Evolutionary conservation across 805 yeast species (phyloP).

Genomic region (Candida insectorum): DNA sequence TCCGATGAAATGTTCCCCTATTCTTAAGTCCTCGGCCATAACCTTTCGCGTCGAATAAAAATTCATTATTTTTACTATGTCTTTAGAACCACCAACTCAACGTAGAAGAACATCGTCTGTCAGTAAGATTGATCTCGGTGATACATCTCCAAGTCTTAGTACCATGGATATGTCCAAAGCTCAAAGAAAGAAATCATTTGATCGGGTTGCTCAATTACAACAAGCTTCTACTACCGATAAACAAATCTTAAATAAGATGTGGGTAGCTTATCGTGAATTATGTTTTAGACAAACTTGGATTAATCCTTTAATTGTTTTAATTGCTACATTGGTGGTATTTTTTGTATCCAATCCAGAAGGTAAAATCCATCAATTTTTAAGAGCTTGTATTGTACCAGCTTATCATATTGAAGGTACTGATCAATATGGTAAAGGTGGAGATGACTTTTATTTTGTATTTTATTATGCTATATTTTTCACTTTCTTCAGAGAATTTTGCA

Average conservation of each 20-base stretch:
- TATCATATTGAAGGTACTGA: slow-evolving; percentile 60
- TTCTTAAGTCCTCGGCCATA: too few relatives aligned
- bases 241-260: slow-evolving; percentile 55
- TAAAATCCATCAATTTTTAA: slow-evolving; percentile 52
- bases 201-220: slow-evolving; percentile 29
- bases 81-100: slow-evolving; percentile 1
- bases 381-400: slow-evolving; percentile 61
- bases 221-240: slow-evolving; percentile 34
- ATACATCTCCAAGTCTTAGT: slow-evolving; percentile 62
- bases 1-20: too few relatives aligned
- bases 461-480: slow-evolving; percentile 86
- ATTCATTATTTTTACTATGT: too few relatives aligned
- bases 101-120: slow-evolving; percentile 64
- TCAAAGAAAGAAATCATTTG: slow-evolving; percentile 31
- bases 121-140: slow-evolving; percentile 74
- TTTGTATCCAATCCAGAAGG: slow-evolving; percentile 57
- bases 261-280: slow-evolving; percentile 58
- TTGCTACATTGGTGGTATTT: slow-evolving; percentile 40
- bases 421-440: slow-evolving; percentile 82
- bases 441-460: slow-evolving; percentile 76
- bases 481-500: slow-evolving; percentile 82
- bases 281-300: slow-evolving; percentile 68
- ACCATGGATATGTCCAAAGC: slow-evolving; percentile 55
- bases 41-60: too few relatives aligned
- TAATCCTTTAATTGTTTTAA: slow-evolving; percentile 53